phyloP scores from a whole-genome alignment of 805 yeast species.

The Lachancea mirantina region DNA sequence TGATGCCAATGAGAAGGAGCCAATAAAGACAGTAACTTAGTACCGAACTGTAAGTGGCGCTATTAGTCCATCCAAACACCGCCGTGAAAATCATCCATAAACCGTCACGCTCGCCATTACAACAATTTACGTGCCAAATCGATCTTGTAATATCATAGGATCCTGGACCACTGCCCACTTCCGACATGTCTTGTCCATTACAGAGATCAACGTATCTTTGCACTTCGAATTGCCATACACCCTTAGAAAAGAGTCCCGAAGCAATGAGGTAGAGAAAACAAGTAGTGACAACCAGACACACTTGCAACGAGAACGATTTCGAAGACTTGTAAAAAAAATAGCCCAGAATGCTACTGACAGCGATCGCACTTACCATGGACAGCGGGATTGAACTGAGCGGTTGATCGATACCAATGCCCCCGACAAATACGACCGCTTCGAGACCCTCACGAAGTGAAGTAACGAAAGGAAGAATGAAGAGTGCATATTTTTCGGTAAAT shows the following conservation, averaged over 20 bases:
- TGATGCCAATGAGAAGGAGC: conserved; percentile 41
- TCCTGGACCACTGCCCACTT: conserved; percentile 89
- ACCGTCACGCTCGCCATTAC: conserved; percentile 89
- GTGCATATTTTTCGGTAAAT: conserved; percentile 53
- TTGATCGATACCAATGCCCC: conserved; percentile 76
- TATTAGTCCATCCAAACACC: conserved; percentile 87
- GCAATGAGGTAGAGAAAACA: conserved; percentile 78
- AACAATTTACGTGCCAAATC: conserved; percentile 93
- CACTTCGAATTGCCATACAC: conserved; percentile 84
- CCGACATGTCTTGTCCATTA: conserved; percentile 78
- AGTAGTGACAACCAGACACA: conserved; percentile 66
- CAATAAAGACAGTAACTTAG: conserved; percentile 66
- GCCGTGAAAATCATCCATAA: conserved; percentile 90
- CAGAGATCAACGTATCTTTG: conserved; percentile 69
- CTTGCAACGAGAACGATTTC: conserved; percentile 64
- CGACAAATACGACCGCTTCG: conserved; percentile 86
- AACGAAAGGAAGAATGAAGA: conserved; percentile 72
- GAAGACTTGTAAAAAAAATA: conserved; percentile 68
- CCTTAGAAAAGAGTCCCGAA: conserved; percentile 79
- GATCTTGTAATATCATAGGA: conserved; percentile 73
- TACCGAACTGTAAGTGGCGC: conserved; percentile 87
- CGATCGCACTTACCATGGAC: conserved; percentile 52
- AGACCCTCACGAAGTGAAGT: conserved; percentile 86
- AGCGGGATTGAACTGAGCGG: conserved; percentile 59
- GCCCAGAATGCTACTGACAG: conserved; percentile 59